These are phyloP conservation scores for Musa acuminata DNA, from an alignment of 176 grass and related monocot species.

Conservation along the genomic window DNA sequence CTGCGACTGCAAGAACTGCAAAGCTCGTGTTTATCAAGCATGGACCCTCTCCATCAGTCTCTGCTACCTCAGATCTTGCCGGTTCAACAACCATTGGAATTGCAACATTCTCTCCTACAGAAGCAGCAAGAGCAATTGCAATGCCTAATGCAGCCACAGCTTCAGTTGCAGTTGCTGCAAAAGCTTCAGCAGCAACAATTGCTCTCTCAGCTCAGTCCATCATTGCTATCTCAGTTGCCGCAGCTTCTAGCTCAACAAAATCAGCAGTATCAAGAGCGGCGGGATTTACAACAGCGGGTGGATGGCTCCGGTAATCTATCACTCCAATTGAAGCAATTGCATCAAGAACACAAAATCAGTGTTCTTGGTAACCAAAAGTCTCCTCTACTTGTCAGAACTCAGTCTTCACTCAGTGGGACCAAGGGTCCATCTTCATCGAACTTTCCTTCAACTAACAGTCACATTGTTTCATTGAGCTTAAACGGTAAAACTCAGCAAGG, in stretches of 20 bases:
- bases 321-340: conserved; percentile 46
- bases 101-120: conserved; percentile 69
- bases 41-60: conserved; percentile 44
- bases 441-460: conserved; percentile 39
- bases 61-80: conserved; percentile 36
- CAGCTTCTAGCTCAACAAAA: conserved; percentile 72
- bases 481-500: conserved; percentile 54
- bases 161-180: conserved; percentile 89
- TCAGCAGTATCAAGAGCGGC: conserved; percentile 55
- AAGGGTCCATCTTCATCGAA: conserved; percentile 51
- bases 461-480: conserved; percentile 45
- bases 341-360: conserved; percentile 34
- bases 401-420: conserved; percentile 42
- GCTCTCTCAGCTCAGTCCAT: conserved; percentile 68
- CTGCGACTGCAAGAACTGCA: conserved; percentile 45
- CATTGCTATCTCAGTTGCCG: conserved; percentile 57
- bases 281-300: conserved; percentile 58
- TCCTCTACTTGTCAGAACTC: conserved; percentile 55
- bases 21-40: conserved; percentile 24
- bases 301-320: conserved; percentile 24
- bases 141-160: conserved; percentile 57
- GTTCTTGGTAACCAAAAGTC: conserved; percentile 34
- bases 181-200: conserved; percentile 92
- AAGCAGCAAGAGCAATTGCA: conserved; percentile 69
- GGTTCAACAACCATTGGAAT: conserved; percentile 58